A percentile compares a stretch with the other conserved stretches of the same genome.
phyloP scores from a whole-genome alignment of 805 yeast species.

The Yarrowia keelungensis region DNA sequence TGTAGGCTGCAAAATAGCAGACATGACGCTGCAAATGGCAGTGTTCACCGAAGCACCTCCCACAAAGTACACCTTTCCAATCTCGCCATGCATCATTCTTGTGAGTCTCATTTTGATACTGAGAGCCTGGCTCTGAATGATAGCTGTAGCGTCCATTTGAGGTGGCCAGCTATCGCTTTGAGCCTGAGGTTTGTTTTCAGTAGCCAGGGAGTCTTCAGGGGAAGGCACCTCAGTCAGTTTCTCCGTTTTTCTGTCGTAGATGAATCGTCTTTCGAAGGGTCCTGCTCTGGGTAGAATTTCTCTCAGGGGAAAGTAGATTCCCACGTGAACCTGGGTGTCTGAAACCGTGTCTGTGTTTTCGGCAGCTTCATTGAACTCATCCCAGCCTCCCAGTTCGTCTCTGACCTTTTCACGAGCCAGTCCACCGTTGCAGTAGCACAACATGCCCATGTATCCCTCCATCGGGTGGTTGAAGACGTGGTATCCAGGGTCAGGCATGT shows the following conservation, averaged over 20 bases:
- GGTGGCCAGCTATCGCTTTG: slow-evolving; percentile 42
- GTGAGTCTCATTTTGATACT: slow-evolving; percentile 82
- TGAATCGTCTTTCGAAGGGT: slow-evolving; percentile 51
- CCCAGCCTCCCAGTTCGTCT: slow-evolving; percentile 45
- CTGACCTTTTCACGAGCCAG: slow-evolving; percentile 70
- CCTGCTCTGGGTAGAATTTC: slow-evolving; percentile 85
- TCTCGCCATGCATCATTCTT: slow-evolving; percentile 64
- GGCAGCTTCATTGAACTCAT: slow-evolving; percentile 45
- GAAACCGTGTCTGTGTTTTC: slow-evolving; percentile 46
- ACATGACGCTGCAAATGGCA: slow-evolving; percentile 71
- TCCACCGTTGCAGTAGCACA: slow-evolving; percentile 91
- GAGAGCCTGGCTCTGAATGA: slow-evolving; percentile 86
- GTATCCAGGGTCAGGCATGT: slow-evolving; percentile 78
- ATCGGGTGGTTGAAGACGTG: slow-evolving; percentile 90
- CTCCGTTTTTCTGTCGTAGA: slow-evolving; percentile 40
- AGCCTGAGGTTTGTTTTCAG: slow-evolving; percentile 3
- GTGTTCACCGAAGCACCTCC: slow-evolving; percentile 85
- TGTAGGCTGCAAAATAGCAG: slow-evolving; percentile 70
- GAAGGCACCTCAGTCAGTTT: slow-evolving; percentile 8
- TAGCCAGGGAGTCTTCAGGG: not conserved
- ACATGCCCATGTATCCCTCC: slow-evolving; percentile 88
- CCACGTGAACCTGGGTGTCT: slow-evolving; percentile 55
- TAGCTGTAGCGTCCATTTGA: slow-evolving; percentile 73
- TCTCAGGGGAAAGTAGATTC: slow-evolving; percentile 86
- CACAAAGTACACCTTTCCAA: slow-evolving; percentile 69